Base-by-base conservation (phyloP, 2,329 filamentous ascomycete genomes). In the Madurella fahalii region DNA sequence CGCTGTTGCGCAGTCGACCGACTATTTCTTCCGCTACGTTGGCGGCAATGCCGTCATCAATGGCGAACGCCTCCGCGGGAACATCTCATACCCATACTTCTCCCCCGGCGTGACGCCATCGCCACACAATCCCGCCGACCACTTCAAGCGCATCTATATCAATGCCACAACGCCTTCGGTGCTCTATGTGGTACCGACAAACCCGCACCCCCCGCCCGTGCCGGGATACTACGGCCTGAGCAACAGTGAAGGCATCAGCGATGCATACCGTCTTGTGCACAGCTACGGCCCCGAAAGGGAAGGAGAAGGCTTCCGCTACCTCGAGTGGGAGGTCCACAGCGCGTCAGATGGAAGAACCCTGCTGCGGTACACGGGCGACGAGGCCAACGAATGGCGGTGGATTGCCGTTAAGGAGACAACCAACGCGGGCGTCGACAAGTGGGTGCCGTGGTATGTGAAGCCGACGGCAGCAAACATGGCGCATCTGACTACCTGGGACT, bases 191-290 rank as follows among this genome's bases (percentile, higher is more conserved):
- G 57, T 62, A 1, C 57, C 60, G 9, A 62, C 60, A 11, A 53
- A 62, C 44, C 60, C 60, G 7, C 60, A 62, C 40, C 60, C 60
- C 34, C 58, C 58, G 8, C 60, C 60, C 1, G 58, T 62, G 1
- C 58, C 58, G 31, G 60, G 60, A 0, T 61, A 61, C 49, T 61
- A 59, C 48, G 60, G 53, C 9, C 53, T 62, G 15, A 58, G 47
- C 15, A 47, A 50, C 34, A 40, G 40, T 2, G 58, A 61, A 9
- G 53, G 47, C 1, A 45, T 62, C 9, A 40, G 45, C 1, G 57
- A 59, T 7, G 58, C 60, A 4, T 61, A 56, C 17, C 43, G 58
- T 13, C 51, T 61, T 4, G 44, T 62, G 20, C 54, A 58, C 13
- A 56, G 51, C 2, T 62, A 59, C 34, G 53, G 55, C 1, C 48